These are phyloP conservation scores for Fusarium sp. DNA, from an alignment of 2,329 filamentous ascomycete species.

Conservation along the genomic window DNA sequence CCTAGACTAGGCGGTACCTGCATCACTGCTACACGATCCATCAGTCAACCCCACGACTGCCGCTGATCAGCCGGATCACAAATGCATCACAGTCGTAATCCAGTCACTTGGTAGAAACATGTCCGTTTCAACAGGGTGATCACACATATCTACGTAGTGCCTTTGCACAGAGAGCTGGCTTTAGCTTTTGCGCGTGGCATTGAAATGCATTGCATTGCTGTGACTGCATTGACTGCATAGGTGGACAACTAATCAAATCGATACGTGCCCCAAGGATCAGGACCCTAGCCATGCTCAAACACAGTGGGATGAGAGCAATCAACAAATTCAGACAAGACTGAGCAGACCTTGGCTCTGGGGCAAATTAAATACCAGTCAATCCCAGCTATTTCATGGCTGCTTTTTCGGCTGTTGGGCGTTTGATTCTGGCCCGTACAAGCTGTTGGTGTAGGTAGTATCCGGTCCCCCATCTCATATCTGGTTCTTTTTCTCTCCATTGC, in stretches of 20 bases:
- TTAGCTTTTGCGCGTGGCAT: neutral
- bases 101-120: slow-evolving; percentile 22
- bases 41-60: slow-evolving; percentile 3
- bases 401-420: neutral
- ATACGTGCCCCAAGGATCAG: slow-evolving; percentile 14
- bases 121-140: slow-evolving; percentile 27
- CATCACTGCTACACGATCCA: slow-evolving; percentile 5
- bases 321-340: slow-evolving; percentile 1
- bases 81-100: slow-evolving; percentile 27
- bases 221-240: slow-evolving; percentile 11
- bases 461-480: slow-evolving; percentile 6
- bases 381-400: neutral
- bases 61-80: slow-evolving; percentile 15
- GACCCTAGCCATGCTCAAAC: slow-evolving; percentile 44
- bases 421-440: slow-evolving; percentile 2
- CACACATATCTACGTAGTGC: slow-evolving; percentile 8
- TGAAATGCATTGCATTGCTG: neutral
- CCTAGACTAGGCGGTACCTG: slow-evolving; percentile 11
- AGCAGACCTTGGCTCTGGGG: slow-evolving; percentile 11
- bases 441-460: slow-evolving; percentile 9
- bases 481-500: slow-evolving; percentile 9
- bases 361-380: slow-evolving; percentile 31
- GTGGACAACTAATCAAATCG: slow-evolving; percentile 33
- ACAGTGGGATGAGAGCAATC: slow-evolving; percentile 43
- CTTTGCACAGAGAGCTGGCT: neutral